These are phyloP conservation scores for Diversispora epigaea DNA, from an alignment of 192 early-diverging fungal genomes.

Conservation along the genomic window DNA sequence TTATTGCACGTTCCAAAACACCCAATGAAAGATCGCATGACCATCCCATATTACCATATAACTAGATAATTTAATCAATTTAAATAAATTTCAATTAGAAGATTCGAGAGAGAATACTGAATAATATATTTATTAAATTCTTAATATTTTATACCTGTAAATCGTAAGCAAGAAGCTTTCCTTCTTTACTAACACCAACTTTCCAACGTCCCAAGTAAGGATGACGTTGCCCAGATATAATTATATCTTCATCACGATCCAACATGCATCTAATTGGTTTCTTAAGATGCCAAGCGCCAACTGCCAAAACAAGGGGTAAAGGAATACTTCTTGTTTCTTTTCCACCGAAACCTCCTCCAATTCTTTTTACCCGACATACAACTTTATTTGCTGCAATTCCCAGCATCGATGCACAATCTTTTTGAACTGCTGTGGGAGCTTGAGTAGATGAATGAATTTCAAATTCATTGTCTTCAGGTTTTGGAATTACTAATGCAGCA, in stretches of 20 bases:
- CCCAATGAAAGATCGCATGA: slow-evolving; percentile 63
- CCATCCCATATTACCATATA: slow-evolving; percentile 67
- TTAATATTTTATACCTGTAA: slow-evolving; percentile 9
- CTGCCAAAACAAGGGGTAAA: slow-evolving; percentile 61
- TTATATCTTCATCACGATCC: slow-evolving; percentile 85
- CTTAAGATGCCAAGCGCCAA: slow-evolving; percentile 66
- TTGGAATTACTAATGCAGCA: slow-evolving; percentile 64
- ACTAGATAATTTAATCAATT: slow-evolving; percentile 15
- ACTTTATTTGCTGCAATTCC: slow-evolving; percentile 71
- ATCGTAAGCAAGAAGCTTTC: slow-evolving; percentile 66
- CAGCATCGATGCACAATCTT: slow-evolving; percentile 67
- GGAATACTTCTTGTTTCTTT: slow-evolving; percentile 69
- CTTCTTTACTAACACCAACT: slow-evolving; percentile 68
- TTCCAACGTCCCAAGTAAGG: slow-evolving; percentile 79
- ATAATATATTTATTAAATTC: not conserved
- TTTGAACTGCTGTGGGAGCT: slow-evolving; percentile 73
- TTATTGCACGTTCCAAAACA: slow-evolving; percentile 73
- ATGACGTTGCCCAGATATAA: slow-evolving; percentile 70
- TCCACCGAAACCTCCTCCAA: slow-evolving; percentile 90
- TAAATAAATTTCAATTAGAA: too few species aligned
- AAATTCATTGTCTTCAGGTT: slow-evolving; percentile 74
- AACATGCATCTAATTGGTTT: slow-evolving; percentile 74
- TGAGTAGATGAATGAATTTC: slow-evolving; percentile 81
- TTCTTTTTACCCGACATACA: slow-evolving; percentile 74
- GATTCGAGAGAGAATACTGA: not conserved